Conservation (phyloP, 805 yeast genomes). For the Wickerhamiella parazyma region DNA sequence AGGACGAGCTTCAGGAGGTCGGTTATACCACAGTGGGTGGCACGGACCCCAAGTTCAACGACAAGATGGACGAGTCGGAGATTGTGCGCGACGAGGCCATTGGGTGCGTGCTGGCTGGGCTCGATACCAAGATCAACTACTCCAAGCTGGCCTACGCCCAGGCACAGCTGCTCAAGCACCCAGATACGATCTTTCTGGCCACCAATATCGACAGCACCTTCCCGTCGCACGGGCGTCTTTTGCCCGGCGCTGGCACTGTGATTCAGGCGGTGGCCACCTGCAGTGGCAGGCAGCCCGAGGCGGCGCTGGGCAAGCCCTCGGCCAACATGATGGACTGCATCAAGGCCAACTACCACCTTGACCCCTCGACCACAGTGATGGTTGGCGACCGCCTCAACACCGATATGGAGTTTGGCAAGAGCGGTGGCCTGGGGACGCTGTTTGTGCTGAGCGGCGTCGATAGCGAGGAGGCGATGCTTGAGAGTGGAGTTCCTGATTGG, state of each 20-base stretch:
- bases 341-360: constrained; percentile 45
- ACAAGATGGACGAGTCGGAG: constrained; percentile 26
- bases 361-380: constrained; percentile 58
- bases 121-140: constrained; percentile 66
- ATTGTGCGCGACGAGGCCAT: constrained; percentile 51
- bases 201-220: constrained; percentile 92
- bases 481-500: constrained; percentile 2
- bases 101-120: constrained; percentile 82
- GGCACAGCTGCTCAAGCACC: constrained; percentile 53
- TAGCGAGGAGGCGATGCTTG: constrained; percentile 43
- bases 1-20: constrained; percentile 56
- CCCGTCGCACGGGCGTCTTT: constrained; percentile 71
- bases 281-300: constrained; percentile 69
- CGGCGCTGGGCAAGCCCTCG: constrained; percentile 80
- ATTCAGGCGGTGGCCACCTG: constrained; percentile 64
- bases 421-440: constrained; percentile 76
- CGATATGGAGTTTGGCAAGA: constrained; percentile 82
- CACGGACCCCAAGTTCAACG: constrained; percentile 48
- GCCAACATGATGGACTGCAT: constrained; percentile 83
- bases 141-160: constrained; percentile 67
- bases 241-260: constrained; percentile 94
- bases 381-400: constrained; percentile 92
- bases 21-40: constrained; percentile 81
- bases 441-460: constrained; percentile 89
- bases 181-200: constrained; percentile 63